Percentiles rank a stretch among this genome's conserved stretches.
These are phyloP conservation scores for Melampsora americana DNA, from an alignment of 1,284 basidiomycete genomes.

Conservation along the genomic window DNA sequence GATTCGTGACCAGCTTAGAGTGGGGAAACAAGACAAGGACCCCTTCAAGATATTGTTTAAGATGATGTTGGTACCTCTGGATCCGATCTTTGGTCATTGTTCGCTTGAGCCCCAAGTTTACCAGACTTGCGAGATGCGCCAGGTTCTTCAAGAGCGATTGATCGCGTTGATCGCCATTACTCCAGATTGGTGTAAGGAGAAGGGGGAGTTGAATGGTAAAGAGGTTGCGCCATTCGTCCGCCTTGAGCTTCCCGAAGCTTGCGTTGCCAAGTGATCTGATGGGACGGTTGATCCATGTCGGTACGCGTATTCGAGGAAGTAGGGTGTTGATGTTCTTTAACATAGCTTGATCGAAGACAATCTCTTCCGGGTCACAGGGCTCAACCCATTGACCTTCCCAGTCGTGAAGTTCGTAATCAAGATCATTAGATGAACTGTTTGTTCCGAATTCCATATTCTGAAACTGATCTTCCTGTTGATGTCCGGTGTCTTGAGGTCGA, in stretches of 20 bases:
- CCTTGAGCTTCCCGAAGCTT: slow-evolving; percentile 18
- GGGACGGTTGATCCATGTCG: slow-evolving; percentile 20
- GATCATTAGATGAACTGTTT: slow-evolving; percentile 1
- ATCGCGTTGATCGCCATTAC: background rate
- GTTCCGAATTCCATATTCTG: slow-evolving; percentile 4
- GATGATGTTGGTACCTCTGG: slow-evolving; percentile 3
- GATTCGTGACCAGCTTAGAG: background rate
- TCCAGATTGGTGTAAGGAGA: slow-evolving; percentile 11
- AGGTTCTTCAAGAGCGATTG: slow-evolving; percentile 28
- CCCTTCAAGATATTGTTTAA: background rate
- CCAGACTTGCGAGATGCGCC: slow-evolving; percentile 4
- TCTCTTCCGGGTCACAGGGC: background rate
- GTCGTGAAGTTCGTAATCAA: slow-evolving; percentile 2
- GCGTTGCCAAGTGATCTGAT: slow-evolving; percentile 34
- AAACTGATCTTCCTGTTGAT: background rate
- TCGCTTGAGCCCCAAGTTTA: slow-evolving; percentile 4
- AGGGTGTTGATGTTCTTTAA: slow-evolving; percentile 15
- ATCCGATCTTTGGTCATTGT: background rate
- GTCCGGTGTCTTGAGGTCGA: background rate
- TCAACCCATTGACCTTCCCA: slow-evolving; percentile 21
- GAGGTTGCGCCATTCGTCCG: slow-evolving; percentile 23
- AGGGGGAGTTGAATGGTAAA: slow-evolving; percentile 21
- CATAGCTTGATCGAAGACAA: slow-evolving; percentile 9
- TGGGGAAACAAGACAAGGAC: slow-evolving; percentile 5
- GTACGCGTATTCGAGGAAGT: background rate